Base-by-base conservation (phyloP, 192 early-diverging fungal species). In the Rhizophagus clarus region DNA sequence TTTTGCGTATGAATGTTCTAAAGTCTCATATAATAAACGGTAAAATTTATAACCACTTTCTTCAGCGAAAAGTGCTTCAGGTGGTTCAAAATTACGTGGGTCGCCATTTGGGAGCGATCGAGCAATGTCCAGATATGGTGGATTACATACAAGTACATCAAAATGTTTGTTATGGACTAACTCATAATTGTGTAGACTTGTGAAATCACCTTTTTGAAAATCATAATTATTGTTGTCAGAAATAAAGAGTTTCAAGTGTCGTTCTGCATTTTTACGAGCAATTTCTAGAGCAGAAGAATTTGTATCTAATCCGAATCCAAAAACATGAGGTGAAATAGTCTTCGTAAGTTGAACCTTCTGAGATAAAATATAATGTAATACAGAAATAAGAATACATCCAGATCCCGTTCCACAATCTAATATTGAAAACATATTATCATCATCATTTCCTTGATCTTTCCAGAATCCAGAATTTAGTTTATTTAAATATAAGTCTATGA, bases 261-360 rank as follows among this genome's bases (percentile, higher is more conserved):
- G 15, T 60, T 60, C n/a, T 15, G 51, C 42, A 74, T 74, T 74
- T 34, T 51, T 56, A n/a, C 49, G n/a, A 11, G 73, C 73, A 74
- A 51, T 47, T 1, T 61, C 49, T 17, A 74, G 12, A 17, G 31
- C 73, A 60, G 26, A 10, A 14, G 26, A 29, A 28, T 49, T 29
- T 22, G 61, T 74, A 60, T 74, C 73, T 74, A 74, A 20, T 74
- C 73, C 73, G 34, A 74, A 60, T 51, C 73, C 73, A 56, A 56
- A 56, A 17, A 56, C 17, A 56, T 56, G 17, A 56, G 51, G 34
- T 22, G 29, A 20, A 74, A 28, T 68, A 34, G 28, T 17, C 20
- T 10, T 12, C 28, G 17, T 56, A 24, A 31, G 60, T 26, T 22
- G 24, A 49, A 74, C 14, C 7, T 32, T 56, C 49, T 5, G 51